Evolutionary conservation across 148 eudicot genomes (phyloP).

Genomic region (Rhododendron williamsianum): DNA sequence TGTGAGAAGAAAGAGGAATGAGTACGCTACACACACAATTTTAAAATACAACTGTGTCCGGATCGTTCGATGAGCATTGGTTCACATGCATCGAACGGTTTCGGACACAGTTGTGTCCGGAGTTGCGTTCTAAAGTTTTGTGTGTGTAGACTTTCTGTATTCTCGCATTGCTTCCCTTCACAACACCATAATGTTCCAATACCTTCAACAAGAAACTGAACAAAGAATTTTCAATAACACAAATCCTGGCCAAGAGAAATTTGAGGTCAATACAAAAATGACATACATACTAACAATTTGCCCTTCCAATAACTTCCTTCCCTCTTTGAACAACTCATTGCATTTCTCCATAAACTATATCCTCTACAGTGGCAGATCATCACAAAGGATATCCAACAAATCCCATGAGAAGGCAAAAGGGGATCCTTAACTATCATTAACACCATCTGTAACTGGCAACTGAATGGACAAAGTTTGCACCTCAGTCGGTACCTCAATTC

Average conservation of each 20-base stretch:
- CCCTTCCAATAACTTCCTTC: neutral
- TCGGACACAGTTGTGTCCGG: neutral
- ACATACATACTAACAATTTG: neutral
- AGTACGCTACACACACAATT: neutral
- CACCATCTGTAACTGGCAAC: neutral
- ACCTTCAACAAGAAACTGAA: neutral
- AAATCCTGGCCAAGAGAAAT: neutral
- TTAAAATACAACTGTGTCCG: neutral
- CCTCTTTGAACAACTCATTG: neutral
- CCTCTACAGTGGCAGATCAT: neutral
- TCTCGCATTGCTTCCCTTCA: neutral
- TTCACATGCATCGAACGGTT: neutral
- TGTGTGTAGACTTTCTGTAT: neutral
- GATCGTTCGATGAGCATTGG: too few species aligned
- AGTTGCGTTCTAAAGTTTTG: neutral
- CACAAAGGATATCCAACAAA: neutral
- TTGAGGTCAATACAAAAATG: neutral
- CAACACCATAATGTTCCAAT: neutral
- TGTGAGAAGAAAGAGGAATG: too few species aligned
- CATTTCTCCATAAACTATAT: neutral
- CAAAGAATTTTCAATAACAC: neutral
- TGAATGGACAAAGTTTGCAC: neutral
- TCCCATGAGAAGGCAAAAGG: neutral
- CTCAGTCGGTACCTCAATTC: neutral
- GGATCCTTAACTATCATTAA: neutral